Evolutionary conservation across 2,329 filamentous ascomycete genomes (phyloP).

Genomic region (Trematosphaeria pertusa): DNA sequence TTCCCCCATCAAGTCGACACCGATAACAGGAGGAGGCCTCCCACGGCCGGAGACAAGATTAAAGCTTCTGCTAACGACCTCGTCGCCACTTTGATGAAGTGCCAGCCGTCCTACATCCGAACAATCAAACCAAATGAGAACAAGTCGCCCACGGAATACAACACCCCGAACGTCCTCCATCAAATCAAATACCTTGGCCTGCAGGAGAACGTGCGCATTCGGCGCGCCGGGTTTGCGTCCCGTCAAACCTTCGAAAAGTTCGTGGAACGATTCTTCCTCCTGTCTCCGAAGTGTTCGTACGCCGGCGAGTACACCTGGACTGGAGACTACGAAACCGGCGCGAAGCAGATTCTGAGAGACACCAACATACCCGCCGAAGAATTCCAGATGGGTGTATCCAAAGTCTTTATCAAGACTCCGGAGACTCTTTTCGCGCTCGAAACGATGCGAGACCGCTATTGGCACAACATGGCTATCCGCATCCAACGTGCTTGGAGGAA

Average conservation of each 20-base stretch:
- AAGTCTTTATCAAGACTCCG: constrained; percentile 97
- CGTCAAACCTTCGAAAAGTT: constrained; percentile 98
- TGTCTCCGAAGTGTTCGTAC: constrained; percentile 94
- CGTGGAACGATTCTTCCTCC: constrained; percentile 92
- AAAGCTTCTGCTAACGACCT: constrained; percentile 93
- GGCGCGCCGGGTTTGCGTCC: constrained; percentile 94
- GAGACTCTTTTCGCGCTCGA: constrained; percentile 96
- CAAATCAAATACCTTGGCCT: constrained; percentile 99
- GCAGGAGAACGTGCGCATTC: constrained; percentile 98
- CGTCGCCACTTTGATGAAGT: constrained; percentile 95
- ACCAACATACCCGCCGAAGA: constrained; percentile 95
- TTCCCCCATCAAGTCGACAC: constrained; percentile 95
- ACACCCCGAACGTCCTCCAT: constrained; percentile 88
- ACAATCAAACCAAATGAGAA: constrained; percentile 99
- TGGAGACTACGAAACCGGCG: constrained; percentile 84
- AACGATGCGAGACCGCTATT: constrained; percentile 97
- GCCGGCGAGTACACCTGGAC: constrained; percentile 97
- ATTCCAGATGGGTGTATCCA: constrained; percentile 95
- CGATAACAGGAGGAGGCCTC: constrained; percentile 92
- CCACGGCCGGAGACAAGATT: constrained; percentile 95
- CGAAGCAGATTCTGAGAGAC: constrained; percentile 92
- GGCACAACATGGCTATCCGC: constrained; percentile 99
- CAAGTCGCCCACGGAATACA: constrained; percentile 94
- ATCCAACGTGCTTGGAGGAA: constrained; percentile 98
- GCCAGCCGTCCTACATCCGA: constrained; percentile 95